Conservation (phyloP, 176 grass and related monocot species). For the barley (Hordeum vulgare) region MorexV3_pseudomolecules_assembly NC_058522.1:530484917-530485416, state of each 20-base stretch:
- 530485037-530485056: constrained; percentile 32
- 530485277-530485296: not conserved
- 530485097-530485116: not conserved
- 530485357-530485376: not conserved
- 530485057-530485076: too few relatives aligned
- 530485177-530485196: constrained; percentile 7
- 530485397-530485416: not conserved
- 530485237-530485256: constrained; percentile 21
- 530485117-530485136: constrained; percentile 23
- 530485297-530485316: constrained; percentile 65
- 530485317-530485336: constrained; percentile 3
- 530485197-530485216: not conserved
- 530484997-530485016: constrained; percentile 23
- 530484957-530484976: constrained; percentile 70
- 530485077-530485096: too few relatives aligned
- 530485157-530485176: not conserved
- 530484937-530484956: constrained; percentile 49
- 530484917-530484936: not conserved
- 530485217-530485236: constrained; percentile 26
- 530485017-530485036: constrained; percentile 29
- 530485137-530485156: not conserved
- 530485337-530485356: constrained; percentile 26
- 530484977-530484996: constrained; percentile 48
- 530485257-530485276: not conserved
- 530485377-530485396: not conserved